phyloP scores from a whole-genome alignment of 352 stramenopile species.

The Globisporangium orthogonon region DNA sequence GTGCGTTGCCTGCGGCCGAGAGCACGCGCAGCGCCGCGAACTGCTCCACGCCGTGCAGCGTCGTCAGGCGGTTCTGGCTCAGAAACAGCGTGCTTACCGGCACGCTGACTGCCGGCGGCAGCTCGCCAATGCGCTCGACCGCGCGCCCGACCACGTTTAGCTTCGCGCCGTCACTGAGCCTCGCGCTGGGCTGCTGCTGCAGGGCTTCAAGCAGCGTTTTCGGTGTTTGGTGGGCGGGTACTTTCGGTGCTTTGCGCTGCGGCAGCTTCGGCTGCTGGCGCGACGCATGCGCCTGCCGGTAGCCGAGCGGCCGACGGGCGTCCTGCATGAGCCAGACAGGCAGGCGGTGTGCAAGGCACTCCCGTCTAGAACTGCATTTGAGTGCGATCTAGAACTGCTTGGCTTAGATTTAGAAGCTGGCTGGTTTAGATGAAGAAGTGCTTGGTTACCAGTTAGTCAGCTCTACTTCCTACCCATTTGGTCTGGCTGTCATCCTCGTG shows the following conservation, averaged over 20 bases:
- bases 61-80: constrained; percentile 69
- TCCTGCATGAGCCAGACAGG: constrained; percentile 5
- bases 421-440: too few species aligned
- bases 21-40: constrained; percentile 52
- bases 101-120: constrained; percentile 35
- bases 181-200: constrained; percentile 52
- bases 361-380: neutral
- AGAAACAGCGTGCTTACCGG: constrained; percentile 63
- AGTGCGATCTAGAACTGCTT: too few species aligned
- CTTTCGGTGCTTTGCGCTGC: neutral
- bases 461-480: too few species aligned
- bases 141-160: constrained; percentile 67
- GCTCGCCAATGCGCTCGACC: constrained; percentile 36
- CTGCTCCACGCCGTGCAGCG: constrained; percentile 50
- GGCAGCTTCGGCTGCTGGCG: neutral
- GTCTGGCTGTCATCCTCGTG: too few species aligned
- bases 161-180: constrained; percentile 64
- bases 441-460: too few species aligned
- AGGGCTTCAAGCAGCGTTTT: constrained; percentile 63
- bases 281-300: constrained; percentile 5
- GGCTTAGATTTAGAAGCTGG: too few species aligned
- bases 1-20: constrained; percentile 54
- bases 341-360: too few species aligned
- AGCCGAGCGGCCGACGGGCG: neutral
- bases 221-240: neutral